Percentiles rank a stretch among this genome's conserved stretches.
Conservation (phyloP, 306 rosid species). For the Cicer pinnatifidum region DNA sequence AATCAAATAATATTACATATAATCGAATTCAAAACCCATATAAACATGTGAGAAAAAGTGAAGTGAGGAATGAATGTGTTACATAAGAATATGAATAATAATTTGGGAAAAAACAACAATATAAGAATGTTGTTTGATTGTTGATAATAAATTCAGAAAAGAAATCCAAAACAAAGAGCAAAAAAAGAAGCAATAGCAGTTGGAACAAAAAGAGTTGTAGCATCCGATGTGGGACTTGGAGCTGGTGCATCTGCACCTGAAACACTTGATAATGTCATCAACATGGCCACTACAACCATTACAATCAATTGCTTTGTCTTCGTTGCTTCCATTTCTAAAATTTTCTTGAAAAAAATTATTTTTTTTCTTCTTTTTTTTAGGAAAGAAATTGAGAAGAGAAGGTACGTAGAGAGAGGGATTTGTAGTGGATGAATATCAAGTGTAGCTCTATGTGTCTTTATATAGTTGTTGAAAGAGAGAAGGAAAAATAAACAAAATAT, state of each 20-base stretch:
- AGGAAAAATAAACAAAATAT: neutral
- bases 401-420: neutral
- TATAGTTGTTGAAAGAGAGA: conserved; percentile 36
- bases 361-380: neutral
- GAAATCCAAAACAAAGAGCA: conserved; percentile 44
- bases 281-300: neutral
- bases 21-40: neutral
- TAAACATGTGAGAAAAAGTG: neutral
- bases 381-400: neutral
- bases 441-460: neutral
- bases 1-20: conserved; percentile 18
- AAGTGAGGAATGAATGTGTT: conserved; percentile 4
- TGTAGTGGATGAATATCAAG: conserved; percentile 8
- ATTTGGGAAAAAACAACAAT: neutral
- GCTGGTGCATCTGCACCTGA: conserved; percentile 47
- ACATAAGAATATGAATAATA: neutral
- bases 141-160: conserved; percentile 26
- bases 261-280: conserved; percentile 41
- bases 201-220: conserved; percentile 45
- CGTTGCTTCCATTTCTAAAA: conserved; percentile 46
- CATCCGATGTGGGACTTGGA: conserved; percentile 59
- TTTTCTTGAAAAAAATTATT: neutral
- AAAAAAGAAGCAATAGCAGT: conserved; percentile 43
- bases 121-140: neutral
- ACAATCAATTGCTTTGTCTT: conserved; percentile 39